Percentiles rank a stretch among this genome's conserved stretches.
Conservation (phyloP, 2,329 filamentous ascomycete species). For the Fusarium zealandicum region DNA sequence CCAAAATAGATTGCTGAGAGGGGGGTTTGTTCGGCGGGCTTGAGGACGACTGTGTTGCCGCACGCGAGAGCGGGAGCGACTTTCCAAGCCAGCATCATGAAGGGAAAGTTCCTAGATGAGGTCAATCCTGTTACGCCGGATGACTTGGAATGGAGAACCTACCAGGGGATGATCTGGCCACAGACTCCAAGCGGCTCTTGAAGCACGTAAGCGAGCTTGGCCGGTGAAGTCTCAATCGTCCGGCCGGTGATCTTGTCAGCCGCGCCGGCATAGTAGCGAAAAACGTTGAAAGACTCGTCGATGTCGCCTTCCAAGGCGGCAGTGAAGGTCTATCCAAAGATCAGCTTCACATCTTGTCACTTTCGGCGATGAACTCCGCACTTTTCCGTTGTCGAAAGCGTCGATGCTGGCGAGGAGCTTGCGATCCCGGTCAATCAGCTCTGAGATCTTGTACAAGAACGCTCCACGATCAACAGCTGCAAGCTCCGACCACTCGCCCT, state of each 20-base stretch:
- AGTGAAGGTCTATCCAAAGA: slow-evolving; percentile 16
- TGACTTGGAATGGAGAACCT: too few species aligned
- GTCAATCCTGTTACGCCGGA: not conserved
- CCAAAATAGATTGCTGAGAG: slow-evolving; percentile 67
- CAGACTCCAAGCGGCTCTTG: slow-evolving; percentile 74
- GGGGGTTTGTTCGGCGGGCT: slow-evolving; percentile 67
- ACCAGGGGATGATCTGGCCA: slow-evolving; percentile 68
- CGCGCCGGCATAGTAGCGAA: slow-evolving; percentile 73
- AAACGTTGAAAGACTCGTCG: slow-evolving; percentile 48
- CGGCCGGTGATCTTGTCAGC: slow-evolving; percentile 75
- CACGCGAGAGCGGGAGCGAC: slow-evolving; percentile 69
- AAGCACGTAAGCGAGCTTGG: slow-evolving; percentile 72
- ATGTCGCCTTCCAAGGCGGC: slow-evolving; percentile 65
- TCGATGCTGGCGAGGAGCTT: slow-evolving; percentile 21
- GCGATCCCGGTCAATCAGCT: slow-evolving; percentile 18
- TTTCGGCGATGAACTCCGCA: not conserved
- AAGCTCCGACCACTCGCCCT: slow-evolving; percentile 17
- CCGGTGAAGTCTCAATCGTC: slow-evolving; percentile 68
- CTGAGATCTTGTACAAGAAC: slow-evolving; percentile 15
- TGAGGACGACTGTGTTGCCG: slow-evolving; percentile 65
- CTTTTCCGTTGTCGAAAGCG: slow-evolving; percentile 5
- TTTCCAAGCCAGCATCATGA: slow-evolving; percentile 68
- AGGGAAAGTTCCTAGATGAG: slow-evolving; percentile 12
- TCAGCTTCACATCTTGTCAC: not conserved
- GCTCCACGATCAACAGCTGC: slow-evolving; percentile 10